phyloP scores from a whole-genome alignment of 495 filamentous ascomycete genomes.

The Aspergillus asperescens region DNA sequence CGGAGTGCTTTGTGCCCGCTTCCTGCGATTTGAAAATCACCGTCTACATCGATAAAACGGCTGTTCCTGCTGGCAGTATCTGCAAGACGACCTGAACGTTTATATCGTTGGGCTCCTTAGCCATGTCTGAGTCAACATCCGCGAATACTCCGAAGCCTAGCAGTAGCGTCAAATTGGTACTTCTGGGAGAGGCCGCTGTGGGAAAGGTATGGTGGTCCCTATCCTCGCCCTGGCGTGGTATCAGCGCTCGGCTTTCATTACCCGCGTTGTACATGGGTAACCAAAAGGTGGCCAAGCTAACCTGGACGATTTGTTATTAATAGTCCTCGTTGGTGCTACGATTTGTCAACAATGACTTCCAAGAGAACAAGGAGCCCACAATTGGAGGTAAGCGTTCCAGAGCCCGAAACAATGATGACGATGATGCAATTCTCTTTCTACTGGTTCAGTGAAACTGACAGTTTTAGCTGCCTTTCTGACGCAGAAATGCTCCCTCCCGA shows the following conservation, averaged over 20 bases:
- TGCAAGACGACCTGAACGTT: slow-evolving; percentile 34
- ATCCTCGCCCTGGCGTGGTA: slow-evolving; percentile 1
- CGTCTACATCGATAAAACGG: slow-evolving; percentile 24
- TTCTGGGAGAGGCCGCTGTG: slow-evolving; percentile 94
- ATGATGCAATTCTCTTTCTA: background rate
- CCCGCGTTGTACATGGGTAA: slow-evolving; percentile 21
- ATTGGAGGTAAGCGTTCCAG: slow-evolving; percentile 74
- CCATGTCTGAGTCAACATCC: slow-evolving; percentile 44
- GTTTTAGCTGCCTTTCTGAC: slow-evolving; percentile 87
- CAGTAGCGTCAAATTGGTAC: slow-evolving; percentile 97
- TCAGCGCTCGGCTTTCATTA: slow-evolving; percentile 6
- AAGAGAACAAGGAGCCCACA: slow-evolving; percentile 99
- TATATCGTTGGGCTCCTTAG: slow-evolving; percentile 18
- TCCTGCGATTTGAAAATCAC: slow-evolving; percentile 24
- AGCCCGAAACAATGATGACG: slow-evolving; percentile 1
- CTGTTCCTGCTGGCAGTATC: slow-evolving; percentile 24
- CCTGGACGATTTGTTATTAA: slow-evolving; percentile 6
- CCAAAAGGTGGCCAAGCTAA: slow-evolving; percentile 7
- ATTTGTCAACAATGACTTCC: slow-evolving; percentile 99
- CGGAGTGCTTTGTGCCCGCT: slow-evolving; percentile 14
- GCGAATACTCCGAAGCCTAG: slow-evolving; percentile 81
- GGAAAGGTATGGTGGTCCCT: slow-evolving; percentile 71
- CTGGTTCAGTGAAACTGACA: slow-evolving; percentile 23
- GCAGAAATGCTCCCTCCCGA: slow-evolving; percentile 95
- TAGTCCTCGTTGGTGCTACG: slow-evolving; percentile 96